Percentiles rank a stretch among this genome's conserved stretches.
phyloP scores from a whole-genome alignment of 176 grass and related monocot species.

The Chloris gayana region DNA sequence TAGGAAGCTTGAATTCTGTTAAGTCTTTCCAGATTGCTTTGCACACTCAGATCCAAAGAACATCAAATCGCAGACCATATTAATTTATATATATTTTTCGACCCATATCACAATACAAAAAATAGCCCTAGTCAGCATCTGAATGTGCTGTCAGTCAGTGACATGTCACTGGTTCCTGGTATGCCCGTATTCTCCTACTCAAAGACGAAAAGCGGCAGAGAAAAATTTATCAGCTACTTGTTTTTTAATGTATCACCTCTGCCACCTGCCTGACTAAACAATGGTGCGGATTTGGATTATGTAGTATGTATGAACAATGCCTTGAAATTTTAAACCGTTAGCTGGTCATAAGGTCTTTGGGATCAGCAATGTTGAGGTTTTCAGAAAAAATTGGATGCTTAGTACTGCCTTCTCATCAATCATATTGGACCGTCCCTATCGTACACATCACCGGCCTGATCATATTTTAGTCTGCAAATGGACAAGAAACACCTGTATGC shows the following conservation, averaged over 20 bases:
- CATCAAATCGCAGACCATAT: not conserved
- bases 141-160: conserved; percentile 22
- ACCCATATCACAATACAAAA: not conserved
- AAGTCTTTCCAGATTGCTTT: not conserved
- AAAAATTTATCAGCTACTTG: not conserved
- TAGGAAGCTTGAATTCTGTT: not conserved
- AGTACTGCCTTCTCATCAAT: conserved; percentile 24
- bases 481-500: conserved; percentile 22
- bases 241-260: conserved; percentile 33
- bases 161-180: conserved; percentile 17
- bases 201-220: not conserved
- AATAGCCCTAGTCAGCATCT: conserved; percentile 10
- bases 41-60: not conserved
- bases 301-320: conserved; percentile 4
- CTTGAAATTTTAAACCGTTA: conserved; percentile 37
- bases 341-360: conserved; percentile 26
- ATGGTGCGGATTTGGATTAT: conserved; percentile 16
- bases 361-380: conserved; percentile 30
- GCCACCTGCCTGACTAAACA: conserved; percentile 34
- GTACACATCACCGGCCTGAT: conserved; percentile 28
- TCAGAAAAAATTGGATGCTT: conserved; percentile 24
- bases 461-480: conserved; percentile 36
- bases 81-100: not conserved
- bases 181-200: not conserved
- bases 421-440: conserved; percentile 31